These are phyloP conservation scores for Clitopilus passeckerianus DNA, from an alignment of 768 basidiomycete species.

Conservation along the genomic window DNA sequence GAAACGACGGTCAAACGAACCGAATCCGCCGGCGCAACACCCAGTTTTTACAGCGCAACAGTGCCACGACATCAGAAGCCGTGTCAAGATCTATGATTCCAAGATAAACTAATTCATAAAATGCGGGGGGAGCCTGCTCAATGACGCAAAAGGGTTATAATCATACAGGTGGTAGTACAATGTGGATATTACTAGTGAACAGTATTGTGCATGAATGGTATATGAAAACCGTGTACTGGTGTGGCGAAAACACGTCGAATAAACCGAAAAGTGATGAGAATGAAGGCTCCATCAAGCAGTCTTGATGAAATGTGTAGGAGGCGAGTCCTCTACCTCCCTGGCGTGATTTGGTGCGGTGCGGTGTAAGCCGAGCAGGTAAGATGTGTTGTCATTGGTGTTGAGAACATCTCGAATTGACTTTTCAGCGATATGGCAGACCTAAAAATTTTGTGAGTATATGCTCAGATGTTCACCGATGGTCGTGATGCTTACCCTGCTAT, in stretches of 20 bases:
- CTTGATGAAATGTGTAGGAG: conserved; percentile 24
- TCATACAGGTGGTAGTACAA: conserved; percentile 9
- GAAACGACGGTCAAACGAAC: not conserved
- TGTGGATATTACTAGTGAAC: conserved; percentile 10
- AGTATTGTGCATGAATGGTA: conserved; percentile 8
- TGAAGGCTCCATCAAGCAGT: conserved; percentile 29
- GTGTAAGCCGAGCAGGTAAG: conserved; percentile 64
- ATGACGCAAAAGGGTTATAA: conserved; percentile 4
- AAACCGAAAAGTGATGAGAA: conserved; percentile 5
- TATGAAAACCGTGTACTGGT: not conserved
- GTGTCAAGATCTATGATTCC: not conserved
- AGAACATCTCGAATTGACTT: conserved; percentile 67
- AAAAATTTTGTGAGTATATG: not conserved
- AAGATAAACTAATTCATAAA: not conserved
- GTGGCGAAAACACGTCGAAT: not conserved
- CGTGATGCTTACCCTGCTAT: conserved; percentile 36
- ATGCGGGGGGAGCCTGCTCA: not conserved
- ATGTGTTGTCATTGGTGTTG: conserved; percentile 61
- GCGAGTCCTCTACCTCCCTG: not conserved
- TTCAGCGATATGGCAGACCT: conserved; percentile 71
- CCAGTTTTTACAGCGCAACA: not conserved
- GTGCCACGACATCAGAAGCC: not conserved
- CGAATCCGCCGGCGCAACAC: not conserved
- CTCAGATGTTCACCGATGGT: not conserved
- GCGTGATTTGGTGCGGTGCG: conserved; percentile 20